Conservation (phyloP, 2,329 filamentous ascomycete genomes). For the Nectriaceae sp. region DNA sequence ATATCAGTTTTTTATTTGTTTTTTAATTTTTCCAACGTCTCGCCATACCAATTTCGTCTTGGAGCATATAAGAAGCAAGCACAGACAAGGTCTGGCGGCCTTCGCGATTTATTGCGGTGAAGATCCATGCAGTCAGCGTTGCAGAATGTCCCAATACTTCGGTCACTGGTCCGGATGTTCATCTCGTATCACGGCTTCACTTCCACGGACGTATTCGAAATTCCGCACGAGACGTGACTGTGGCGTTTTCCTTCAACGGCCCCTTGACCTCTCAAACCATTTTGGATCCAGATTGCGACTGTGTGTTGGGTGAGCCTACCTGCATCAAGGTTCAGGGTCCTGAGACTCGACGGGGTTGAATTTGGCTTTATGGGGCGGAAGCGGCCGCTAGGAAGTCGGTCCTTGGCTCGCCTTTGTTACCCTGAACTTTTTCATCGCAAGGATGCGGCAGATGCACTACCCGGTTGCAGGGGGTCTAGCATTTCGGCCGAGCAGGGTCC, state of each 20-base stretch:
- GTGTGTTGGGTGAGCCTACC: constrained; percentile 9
- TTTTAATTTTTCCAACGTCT: too few species aligned
- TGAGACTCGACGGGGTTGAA: constrained; percentile 5
- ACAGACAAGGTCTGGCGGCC: background rate
- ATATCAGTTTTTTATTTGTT: too few species aligned
- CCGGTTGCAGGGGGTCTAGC: constrained; percentile 9
- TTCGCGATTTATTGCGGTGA: background rate
- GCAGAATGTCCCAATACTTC: constrained; percentile 1
- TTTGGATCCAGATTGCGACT: constrained; percentile 8
- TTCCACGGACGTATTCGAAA: background rate
- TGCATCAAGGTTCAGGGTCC: constrained; percentile 9
- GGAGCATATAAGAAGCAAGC: background rate
- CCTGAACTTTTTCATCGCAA: background rate
- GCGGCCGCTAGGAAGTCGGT: constrained; percentile 13
- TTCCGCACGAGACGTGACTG: background rate
- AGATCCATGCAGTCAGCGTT: constrained; percentile 2
- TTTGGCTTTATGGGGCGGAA: constrained; percentile 11
- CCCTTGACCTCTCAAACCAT: background rate
- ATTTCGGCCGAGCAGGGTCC: constrained; percentile 12
- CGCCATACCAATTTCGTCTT: constrained; percentile 12
- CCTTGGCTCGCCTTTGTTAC: background rate
- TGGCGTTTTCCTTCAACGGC: background rate
- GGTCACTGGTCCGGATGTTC: background rate
- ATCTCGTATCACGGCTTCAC: background rate
- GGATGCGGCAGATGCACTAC: background rate